phyloP scores from a whole-genome alignment of 257 asterid genomes.

The Rubia yunnanensis region DNA sequence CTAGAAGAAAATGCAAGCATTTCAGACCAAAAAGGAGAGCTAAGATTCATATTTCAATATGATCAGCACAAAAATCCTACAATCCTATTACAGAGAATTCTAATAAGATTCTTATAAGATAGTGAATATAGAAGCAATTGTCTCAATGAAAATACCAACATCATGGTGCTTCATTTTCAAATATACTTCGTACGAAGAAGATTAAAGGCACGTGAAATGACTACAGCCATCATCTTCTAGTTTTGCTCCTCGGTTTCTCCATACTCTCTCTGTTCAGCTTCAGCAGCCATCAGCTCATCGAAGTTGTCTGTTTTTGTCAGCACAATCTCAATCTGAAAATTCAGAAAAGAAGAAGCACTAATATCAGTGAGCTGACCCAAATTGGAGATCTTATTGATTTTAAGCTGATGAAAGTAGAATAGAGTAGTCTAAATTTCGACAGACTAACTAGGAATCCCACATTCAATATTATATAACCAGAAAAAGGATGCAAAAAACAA shows the following conservation, averaged over 20 bases:
- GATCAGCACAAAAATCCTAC: not conserved
- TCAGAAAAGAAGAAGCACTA: not conserved
- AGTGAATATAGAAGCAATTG: not conserved
- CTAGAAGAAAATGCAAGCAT: not conserved
- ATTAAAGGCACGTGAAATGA: not conserved
- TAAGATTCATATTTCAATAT: not conserved
- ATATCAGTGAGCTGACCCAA: not conserved
- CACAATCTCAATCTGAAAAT: conserved; percentile 44
- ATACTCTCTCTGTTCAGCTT: conserved; percentile 34
- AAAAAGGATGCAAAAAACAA: too few species aligned
- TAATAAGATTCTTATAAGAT: not conserved
- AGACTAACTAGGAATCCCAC: too few species aligned
- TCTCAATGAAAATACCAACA: not conserved
- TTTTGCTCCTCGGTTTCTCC: conserved; percentile 36
- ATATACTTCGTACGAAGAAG: not conserved
- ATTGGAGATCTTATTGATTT: too few species aligned
- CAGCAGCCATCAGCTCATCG: conserved; percentile 57
- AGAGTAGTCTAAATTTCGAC: too few species aligned
- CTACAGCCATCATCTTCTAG: conserved; percentile 11
- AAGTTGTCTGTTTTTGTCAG: conserved; percentile 42
- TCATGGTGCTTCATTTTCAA: not conserved
- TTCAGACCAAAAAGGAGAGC: not conserved
- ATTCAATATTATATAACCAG: not conserved
- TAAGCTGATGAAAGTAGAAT: not conserved
- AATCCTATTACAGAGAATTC: not conserved